Evolutionary conservation across 208 protist species (phyloP).

Genomic region (Crithidia acanthocephali): DNA sequence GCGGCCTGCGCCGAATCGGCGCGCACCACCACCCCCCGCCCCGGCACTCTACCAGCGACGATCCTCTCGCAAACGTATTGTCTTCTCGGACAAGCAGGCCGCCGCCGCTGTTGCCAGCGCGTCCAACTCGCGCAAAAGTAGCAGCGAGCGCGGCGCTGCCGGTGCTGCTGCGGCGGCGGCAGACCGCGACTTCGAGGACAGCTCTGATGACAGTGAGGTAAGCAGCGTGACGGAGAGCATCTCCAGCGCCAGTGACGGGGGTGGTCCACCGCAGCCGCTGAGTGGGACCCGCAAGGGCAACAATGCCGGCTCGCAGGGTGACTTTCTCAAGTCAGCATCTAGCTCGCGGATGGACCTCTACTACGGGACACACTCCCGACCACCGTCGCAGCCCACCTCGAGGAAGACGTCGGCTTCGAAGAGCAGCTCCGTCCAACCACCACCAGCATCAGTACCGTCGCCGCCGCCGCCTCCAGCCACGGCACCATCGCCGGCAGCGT

Average conservation of each 20-base stretch:
- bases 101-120: not conserved
- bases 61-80: constrained; percentile 3
- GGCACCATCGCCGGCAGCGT: not conserved
- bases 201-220: too few relatives aligned
- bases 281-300: not conserved
- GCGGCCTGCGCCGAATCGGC: not conserved
- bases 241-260: not conserved
- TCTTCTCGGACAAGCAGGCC: constrained; percentile 9
- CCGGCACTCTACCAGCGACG: not conserved
- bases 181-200: not conserved
- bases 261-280: not conserved
- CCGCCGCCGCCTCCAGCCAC: not conserved
- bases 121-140: too few relatives aligned
- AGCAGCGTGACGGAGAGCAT: not conserved
- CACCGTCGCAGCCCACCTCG: not conserved
- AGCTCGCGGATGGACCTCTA: not conserved
- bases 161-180: not conserved
- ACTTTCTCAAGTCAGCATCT: not conserved
- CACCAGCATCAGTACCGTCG: too few relatives aligned
- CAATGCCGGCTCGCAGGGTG: too few relatives aligned
- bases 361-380: not conserved
- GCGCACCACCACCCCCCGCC: not conserved
- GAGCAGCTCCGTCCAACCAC: not conserved
- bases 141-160: not conserved
- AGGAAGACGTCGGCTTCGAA: not conserved